These are phyloP conservation scores for Amphirosellinia nigrospora DNA, from an alignment of 495 filamentous ascomycete genomes.

Conservation along the genomic window DNA sequence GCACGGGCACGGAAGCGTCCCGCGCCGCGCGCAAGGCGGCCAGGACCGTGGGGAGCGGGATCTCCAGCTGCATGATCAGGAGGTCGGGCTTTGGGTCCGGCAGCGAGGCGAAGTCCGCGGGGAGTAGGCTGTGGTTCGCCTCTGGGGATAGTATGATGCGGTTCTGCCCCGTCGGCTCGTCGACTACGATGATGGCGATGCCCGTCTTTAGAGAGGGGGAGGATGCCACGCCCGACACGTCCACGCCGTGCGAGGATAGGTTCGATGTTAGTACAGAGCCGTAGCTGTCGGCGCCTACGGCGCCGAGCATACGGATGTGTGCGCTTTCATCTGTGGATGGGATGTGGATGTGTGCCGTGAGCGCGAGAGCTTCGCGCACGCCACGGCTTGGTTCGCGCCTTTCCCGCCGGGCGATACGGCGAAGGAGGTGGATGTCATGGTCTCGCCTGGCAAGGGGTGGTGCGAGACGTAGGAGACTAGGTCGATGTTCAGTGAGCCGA, in stretches of 20 bases:
- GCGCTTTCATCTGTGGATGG: constrained; percentile 52
- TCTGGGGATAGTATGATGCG: constrained; percentile 81
- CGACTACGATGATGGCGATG: constrained; percentile 84
- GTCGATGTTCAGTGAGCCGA: constrained; percentile 94
- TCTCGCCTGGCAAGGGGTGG: constrained; percentile 83
- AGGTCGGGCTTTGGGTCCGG: constrained; percentile 57
- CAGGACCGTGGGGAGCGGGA: constrained; percentile 74
- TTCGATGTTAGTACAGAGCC: constrained; percentile 57
- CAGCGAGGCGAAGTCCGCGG: constrained; percentile 34
- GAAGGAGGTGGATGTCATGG: constrained; percentile 80
- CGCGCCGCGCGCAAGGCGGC: constrained; percentile 64
- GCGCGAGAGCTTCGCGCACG: constrained; percentile 62
- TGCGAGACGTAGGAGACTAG: constrained; percentile 86
- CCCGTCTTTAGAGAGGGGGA: constrained; percentile 68
- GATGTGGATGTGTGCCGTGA: constrained; percentile 27
- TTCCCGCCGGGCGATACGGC: constrained; percentile 86
- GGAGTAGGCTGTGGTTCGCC: constrained; percentile 68
- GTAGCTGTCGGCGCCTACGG: constrained; percentile 76
- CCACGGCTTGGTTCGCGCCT: constrained; percentile 94
- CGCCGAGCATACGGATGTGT: constrained; percentile 79
- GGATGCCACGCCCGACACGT: constrained; percentile 59
- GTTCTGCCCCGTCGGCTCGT: constrained; percentile 79
- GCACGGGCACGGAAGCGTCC: constrained; percentile 58
- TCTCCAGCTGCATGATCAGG: constrained; percentile 88
- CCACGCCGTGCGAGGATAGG: constrained; percentile 66